These are phyloP conservation scores for Podospora pseudoanserina DNA, from an alignment of 495 filamentous ascomycete genomes.

Conservation along the genomic window DNA sequence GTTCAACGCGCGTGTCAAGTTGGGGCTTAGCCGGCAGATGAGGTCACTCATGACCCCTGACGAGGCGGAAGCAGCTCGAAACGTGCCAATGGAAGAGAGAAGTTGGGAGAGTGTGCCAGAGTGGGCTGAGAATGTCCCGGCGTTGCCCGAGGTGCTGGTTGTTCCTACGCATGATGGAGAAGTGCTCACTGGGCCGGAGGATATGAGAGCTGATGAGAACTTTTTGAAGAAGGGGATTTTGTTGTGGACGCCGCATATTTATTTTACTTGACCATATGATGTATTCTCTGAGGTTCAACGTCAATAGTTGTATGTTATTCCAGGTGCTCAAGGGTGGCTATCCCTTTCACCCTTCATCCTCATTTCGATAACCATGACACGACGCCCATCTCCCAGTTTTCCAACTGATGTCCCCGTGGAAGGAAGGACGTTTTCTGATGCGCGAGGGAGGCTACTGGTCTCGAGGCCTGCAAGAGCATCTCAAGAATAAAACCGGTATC, in stretches of 20 bases:
- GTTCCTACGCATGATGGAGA: conserved; percentile 5
- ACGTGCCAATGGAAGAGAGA: neutral
- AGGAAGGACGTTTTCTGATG: too few relatives aligned
- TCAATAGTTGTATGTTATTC: neutral
- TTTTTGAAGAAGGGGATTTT: conserved; percentile 9
- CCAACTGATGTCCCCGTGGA: too few relatives aligned
- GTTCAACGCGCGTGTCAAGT: neutral
- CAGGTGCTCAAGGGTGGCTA: too few relatives aligned
- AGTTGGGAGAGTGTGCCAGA: conserved; percentile 7
- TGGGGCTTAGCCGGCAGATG: conserved; percentile 5
- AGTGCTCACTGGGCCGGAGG: conserved; percentile 3
- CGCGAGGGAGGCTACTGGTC: too few relatives aligned
- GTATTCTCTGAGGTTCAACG: neutral
- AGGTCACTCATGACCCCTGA: neutral
- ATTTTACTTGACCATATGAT: conserved; percentile 1
- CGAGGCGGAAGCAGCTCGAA: neutral
- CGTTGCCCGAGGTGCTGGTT: conserved; percentile 1
- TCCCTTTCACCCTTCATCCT: too few relatives aligned
- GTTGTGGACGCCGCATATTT: conserved; percentile 13
- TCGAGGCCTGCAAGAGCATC: too few relatives aligned
- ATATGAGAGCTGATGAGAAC: conserved; percentile 5
- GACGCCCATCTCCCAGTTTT: too few relatives aligned
- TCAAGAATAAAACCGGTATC: too few relatives aligned
- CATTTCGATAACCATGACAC: too few relatives aligned
- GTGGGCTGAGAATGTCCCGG: conserved; percentile 2